Evolutionary conservation across 2,329 filamentous ascomycete genomes (phyloP).

Genomic region (Fusarium miscanthi): DNA sequence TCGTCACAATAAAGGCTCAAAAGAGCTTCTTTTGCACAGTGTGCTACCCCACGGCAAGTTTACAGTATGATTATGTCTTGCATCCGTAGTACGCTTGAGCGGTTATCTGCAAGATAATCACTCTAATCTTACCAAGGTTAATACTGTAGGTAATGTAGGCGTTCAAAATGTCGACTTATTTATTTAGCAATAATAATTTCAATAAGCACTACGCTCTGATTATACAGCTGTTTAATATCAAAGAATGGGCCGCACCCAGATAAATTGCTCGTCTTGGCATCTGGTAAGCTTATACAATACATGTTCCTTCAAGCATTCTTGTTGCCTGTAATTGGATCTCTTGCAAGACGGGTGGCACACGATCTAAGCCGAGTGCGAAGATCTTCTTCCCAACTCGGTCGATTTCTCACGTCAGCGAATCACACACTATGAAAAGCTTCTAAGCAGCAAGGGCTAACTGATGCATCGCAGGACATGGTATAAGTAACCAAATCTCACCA

Average conservation of each 20-base stretch:
- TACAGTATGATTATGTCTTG: too few species aligned
- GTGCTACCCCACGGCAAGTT: too few species aligned
- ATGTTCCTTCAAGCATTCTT: background rate
- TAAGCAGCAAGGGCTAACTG: background rate
- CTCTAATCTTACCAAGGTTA: too few species aligned
- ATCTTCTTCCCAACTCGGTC: background rate
- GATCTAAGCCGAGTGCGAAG: background rate
- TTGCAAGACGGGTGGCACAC: background rate
- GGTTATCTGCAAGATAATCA: too few species aligned
- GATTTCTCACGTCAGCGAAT: background rate
- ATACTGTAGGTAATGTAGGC: too few species aligned
- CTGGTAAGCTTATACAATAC: background rate
- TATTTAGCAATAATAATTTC: too few species aligned
- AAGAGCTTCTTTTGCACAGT: too few species aligned
- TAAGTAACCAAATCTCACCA: background rate
- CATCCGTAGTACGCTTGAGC: too few species aligned
- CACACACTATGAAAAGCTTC: background rate
- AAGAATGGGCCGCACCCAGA: background rate
- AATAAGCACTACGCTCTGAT: too few species aligned
- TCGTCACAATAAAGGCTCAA: too few species aligned
- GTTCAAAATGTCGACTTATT: too few species aligned
- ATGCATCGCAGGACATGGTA: background rate
- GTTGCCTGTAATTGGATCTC: too few species aligned
- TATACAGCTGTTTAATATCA: background rate
- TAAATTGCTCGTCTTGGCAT: fast-evolving